Evolutionary conservation across 352 stramenopile species (phyloP).

Genomic region (Peronospora tabacina): DNA sequence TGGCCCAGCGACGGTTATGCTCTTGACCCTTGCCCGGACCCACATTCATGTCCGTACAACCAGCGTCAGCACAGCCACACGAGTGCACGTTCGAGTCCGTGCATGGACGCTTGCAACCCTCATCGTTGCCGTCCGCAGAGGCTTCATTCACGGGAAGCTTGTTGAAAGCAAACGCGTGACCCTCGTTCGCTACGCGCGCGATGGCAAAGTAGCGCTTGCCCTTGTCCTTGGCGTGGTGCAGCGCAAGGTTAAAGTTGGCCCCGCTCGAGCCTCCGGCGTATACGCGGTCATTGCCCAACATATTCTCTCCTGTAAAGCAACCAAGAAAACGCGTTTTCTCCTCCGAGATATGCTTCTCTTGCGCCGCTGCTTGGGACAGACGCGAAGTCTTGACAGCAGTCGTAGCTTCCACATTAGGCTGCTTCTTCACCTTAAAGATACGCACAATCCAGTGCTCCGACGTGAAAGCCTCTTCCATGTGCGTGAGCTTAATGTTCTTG

Average conservation of each 20-base stretch:
- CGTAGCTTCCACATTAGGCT: conserved; percentile 70
- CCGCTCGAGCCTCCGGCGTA: conserved; percentile 84
- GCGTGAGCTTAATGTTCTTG: conserved; percentile 87
- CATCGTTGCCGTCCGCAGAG: conserved; percentile 72
- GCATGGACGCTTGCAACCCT: conserved; percentile 70
- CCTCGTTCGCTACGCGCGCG: conserved; percentile 65
- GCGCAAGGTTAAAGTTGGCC: conserved; percentile 87
- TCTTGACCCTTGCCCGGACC: conserved; percentile 67
- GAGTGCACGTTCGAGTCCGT: conserved; percentile 64
- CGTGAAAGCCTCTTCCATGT: conserved; percentile 91
- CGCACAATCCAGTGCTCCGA: conserved; percentile 94
- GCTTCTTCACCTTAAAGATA: conserved; percentile 92
- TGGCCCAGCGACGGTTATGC: conserved; percentile 86
- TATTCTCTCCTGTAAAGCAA: conserved; percentile 75
- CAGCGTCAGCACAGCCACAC: conserved; percentile 81
- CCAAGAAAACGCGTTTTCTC: conserved; percentile 80
- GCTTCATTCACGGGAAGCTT: conserved; percentile 56
- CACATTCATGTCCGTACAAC: conserved; percentile 67
- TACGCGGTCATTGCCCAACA: conserved; percentile 78
- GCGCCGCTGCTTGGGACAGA: conserved; percentile 38
- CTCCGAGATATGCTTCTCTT: conserved; percentile 50
- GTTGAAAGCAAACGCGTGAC: conserved; percentile 88
- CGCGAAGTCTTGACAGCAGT: conserved; percentile 58
- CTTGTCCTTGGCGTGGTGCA: conserved; percentile 76
- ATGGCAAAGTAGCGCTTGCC: conserved; percentile 86